Evolutionary conservation across 2,329 filamentous ascomycete genomes (phyloP), one percentile per base, ranked within the genome.

Genomic region (Talaromyces sp.): DNA sequence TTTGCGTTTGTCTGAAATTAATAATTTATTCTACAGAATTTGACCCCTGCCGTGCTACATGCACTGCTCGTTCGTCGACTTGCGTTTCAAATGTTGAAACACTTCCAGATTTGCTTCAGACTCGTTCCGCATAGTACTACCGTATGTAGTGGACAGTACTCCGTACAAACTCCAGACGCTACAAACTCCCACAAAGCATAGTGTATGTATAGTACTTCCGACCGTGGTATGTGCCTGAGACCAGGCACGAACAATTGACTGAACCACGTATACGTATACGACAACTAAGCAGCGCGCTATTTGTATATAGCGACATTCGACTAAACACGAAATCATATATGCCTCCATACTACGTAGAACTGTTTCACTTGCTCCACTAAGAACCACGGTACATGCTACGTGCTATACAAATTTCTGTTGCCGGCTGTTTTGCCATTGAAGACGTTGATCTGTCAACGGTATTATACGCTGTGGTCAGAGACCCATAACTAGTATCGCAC

Each of bases 281-380:
- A 52, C 49, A 49, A 31, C 27, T 31, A 31, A 7, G 27, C 27
- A 6, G 27, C 7, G 27, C 27, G 27, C 27, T 31, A 31, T 6
- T 31, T 6, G 27, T 6, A 31, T 31, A 31, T 31, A 31, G 27
- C 27, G 27, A 31, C 27, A 5, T 31, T 31, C 27, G 27, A 31
- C 5, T 31, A 10, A 27, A 9, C 17, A 15, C 13, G 25, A 47
- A 61, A 15, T 49, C 4, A 31, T 6, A 6, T 6, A 31, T 31
- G 27, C 27, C 3, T 35, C n/a, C 15, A 22, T 41, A 27, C 3
- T 35, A 13, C 15, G 17, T 41, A 27, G 58, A 33, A 13, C 47
- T 50, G 59, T 61, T 61, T 61, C 45, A 52, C 31, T 37, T 52
- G 59, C 45, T 61, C 59, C 59, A 61, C 59, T 27, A 13, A 31